Conservation (phyloP, 306 rosid species). For the Rosa multiflora region DNA sequence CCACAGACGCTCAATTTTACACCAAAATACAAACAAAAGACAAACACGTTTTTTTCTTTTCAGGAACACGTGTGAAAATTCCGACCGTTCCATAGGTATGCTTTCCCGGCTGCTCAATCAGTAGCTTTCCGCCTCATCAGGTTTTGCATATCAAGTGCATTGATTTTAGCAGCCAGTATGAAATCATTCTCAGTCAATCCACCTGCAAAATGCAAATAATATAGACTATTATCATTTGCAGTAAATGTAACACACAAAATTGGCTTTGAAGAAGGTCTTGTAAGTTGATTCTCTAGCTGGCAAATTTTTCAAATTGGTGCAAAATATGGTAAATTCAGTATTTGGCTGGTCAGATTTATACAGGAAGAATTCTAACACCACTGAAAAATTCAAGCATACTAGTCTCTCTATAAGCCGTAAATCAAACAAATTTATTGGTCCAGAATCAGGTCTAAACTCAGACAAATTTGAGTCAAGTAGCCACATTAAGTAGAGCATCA, state of each 20-base stretch:
- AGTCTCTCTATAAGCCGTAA: neutral
- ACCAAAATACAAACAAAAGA: neutral
- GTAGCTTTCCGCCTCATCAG: slow-evolving; percentile 55
- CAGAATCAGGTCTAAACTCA: neutral
- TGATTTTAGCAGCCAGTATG: slow-evolving; percentile 88
- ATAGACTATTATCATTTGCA: neutral
- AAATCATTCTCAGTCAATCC: slow-evolving; percentile 91
- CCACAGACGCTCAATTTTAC: neutral
- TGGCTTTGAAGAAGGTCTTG: neutral
- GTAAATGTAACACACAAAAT: neutral
- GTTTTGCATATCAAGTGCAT: slow-evolving; percentile 44
- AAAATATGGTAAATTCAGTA: neutral
- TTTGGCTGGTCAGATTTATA: neutral
- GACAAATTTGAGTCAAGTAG: neutral
- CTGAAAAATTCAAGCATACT: neutral
- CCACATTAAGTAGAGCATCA: neutral
- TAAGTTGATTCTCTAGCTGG: neutral
- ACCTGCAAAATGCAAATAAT: slow-evolving; percentile 44
- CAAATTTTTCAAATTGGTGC: neutral
- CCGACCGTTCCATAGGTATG: neutral
- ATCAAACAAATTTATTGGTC: neutral
- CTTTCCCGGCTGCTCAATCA: slow-evolving; percentile 14
- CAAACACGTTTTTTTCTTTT: neutral
- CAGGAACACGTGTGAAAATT: neutral
- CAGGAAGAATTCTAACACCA: neutral